Evolutionary conservation across 495 filamentous ascomycete species (phyloP).

Genomic region (Podospora pseudoanserina): DNA sequence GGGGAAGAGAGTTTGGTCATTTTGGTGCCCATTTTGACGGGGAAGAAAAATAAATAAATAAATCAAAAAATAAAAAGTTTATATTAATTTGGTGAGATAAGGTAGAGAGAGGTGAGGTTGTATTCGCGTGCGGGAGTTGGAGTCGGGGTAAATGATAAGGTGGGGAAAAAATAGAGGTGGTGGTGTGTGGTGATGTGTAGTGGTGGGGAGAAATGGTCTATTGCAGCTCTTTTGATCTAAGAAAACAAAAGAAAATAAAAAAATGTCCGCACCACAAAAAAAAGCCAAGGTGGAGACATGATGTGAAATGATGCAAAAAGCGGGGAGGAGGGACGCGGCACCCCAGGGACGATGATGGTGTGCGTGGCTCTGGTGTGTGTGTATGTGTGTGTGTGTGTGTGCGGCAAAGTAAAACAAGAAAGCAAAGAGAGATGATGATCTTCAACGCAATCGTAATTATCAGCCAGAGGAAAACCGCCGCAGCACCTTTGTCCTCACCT

Average conservation of each 20-base stretch:
- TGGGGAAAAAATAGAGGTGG: not conserved
- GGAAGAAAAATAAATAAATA: not conserved
- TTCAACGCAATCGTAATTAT: not conserved
- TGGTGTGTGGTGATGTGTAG: not conserved
- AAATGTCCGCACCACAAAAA: not conserved
- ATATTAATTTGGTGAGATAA: no score
- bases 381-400: no score
- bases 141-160: not conserved
- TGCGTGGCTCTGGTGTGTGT: no score
- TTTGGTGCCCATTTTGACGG: not conserved
- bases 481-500: constrained; percentile 17
- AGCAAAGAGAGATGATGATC: not conserved
- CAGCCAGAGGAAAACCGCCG: not conserved
- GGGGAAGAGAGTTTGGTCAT: not conserved
- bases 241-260: not conserved
- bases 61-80: not conserved
- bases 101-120: not conserved
- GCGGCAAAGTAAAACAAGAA: no score
- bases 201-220: not conserved
- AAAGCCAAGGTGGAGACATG: not conserved
- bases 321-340: no score
- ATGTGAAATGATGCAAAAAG: not conserved
- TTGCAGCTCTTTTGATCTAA: not conserved
- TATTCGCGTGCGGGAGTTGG: not conserved
- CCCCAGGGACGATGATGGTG: not conserved